A percentile compares a stretch with the other conserved stretches of the same genome.
Evolutionary conservation across 768 basidiomycete species (phyloP).

Genomic region (Lactifluus rugatus): DNA sequence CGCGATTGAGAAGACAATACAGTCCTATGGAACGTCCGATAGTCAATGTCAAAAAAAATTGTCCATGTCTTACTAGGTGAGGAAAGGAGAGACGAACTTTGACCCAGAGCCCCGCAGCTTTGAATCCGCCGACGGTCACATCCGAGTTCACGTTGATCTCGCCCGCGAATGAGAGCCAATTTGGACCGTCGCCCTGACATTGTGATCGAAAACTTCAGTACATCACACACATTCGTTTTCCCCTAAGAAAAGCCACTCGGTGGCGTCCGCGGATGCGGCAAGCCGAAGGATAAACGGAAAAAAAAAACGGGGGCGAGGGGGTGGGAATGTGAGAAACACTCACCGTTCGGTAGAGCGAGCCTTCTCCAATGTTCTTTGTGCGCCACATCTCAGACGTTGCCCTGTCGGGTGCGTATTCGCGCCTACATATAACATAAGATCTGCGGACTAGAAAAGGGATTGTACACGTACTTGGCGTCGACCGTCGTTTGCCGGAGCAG

Average conservation of each 20-base stretch:
- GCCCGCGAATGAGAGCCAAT: constrained; percentile 52
- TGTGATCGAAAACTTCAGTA: background rate
- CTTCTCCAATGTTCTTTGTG: constrained; percentile 6
- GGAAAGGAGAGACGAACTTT: constrained; percentile 34
- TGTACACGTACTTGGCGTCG: constrained; percentile 40
- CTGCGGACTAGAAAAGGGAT: too few species aligned
- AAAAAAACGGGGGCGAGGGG: too few species aligned
- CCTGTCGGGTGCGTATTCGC: background rate
- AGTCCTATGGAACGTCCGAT: constrained; percentile 41
- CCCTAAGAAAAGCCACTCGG: background rate
- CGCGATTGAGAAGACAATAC: constrained; percentile 47
- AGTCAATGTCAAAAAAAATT: too few species aligned
- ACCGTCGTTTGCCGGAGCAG: constrained; percentile 59
- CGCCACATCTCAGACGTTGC: constrained; percentile 16
- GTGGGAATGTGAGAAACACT: background rate
- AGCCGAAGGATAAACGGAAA: background rate
- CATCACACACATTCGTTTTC: too few species aligned
- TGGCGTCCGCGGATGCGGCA: background rate
- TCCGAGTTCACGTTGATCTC: constrained; percentile 43
- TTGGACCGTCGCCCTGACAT: constrained; percentile 49
- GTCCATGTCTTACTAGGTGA: too few species aligned
- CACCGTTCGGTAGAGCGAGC: constrained; percentile 6
- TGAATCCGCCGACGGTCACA: constrained; percentile 53
- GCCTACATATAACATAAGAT: background rate
- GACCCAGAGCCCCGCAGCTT: constrained; percentile 51